Evolutionary conservation across 2,329 filamentous ascomycete species (phyloP).

Genomic region (Penicillium sclerotiorum): DNA sequence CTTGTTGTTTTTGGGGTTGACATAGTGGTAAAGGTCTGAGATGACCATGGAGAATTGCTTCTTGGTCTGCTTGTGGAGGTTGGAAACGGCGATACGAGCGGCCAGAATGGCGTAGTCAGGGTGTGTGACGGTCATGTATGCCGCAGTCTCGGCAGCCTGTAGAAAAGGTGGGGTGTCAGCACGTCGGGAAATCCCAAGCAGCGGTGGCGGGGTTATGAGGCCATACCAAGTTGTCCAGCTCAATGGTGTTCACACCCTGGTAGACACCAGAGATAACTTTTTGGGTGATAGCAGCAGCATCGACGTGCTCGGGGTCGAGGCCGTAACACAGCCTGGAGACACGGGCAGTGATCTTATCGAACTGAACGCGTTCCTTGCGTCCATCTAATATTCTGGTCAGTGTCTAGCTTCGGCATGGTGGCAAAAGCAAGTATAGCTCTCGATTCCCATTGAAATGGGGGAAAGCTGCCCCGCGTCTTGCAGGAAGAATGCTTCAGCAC

Average conservation of each 20-base stretch:
- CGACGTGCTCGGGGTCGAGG: conserved; percentile 91
- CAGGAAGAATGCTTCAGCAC: not conserved
- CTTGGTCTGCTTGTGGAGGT: conserved; percentile 99
- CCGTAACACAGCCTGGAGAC: conserved; percentile 98
- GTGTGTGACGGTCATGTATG: conserved; percentile 99
- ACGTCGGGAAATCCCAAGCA: not conserved
- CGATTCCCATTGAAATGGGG: not conserved
- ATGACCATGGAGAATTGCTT: conserved; percentile 99
- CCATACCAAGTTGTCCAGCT: conserved; percentile 93
- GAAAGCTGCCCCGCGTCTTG: conserved; percentile 4
- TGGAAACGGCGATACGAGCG: conserved; percentile 96
- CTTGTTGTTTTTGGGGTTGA: conserved; percentile 88
- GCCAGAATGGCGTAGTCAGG: conserved; percentile 98
- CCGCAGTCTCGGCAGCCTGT: conserved; percentile 95
- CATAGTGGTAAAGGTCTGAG: conserved; percentile 89
- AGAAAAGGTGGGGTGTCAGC: conserved; percentile 27
- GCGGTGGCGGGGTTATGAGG: not conserved
- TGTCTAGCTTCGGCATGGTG: conserved; percentile 17
- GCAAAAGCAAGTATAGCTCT: conserved; percentile 17
- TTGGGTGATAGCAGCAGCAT: conserved; percentile 96
- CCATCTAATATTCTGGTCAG: conserved; percentile 66
- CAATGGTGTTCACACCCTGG: conserved; percentile 93
- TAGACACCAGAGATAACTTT: conserved; percentile 99
- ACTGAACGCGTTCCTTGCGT: conserved; percentile 99
- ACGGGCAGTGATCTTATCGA: conserved; percentile 99